These are phyloP conservation scores for Leucaena leucocephala DNA, from an alignment of 306 rosid genomes.

Conservation along the genomic window DNA sequence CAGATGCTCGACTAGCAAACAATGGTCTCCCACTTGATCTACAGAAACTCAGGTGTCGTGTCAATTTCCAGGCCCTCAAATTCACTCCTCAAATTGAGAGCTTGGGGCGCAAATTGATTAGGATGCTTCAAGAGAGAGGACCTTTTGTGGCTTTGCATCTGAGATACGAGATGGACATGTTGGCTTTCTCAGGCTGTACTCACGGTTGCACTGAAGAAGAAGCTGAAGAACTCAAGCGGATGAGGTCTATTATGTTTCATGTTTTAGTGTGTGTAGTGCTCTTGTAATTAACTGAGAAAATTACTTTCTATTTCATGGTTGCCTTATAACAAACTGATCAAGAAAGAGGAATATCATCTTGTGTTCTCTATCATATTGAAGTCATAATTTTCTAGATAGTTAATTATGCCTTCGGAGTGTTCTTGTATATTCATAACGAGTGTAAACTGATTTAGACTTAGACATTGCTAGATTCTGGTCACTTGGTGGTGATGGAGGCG, in stretches of 20 bases:
- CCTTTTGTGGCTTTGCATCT: slow-evolving; percentile 88
- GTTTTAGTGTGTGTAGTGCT: background rate
- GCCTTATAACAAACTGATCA: background rate
- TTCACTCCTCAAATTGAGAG: slow-evolving; percentile 90
- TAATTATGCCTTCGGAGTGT: slow-evolving; percentile 12
- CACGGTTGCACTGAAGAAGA: slow-evolving; percentile 82
- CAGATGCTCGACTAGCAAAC: slow-evolving; percentile 93
- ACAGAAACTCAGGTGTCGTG: slow-evolving; percentile 90
- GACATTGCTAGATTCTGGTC: background rate
- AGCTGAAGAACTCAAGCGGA: slow-evolving; percentile 86
- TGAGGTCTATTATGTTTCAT: slow-evolving; percentile 64
- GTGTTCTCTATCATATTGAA: slow-evolving; percentile 18
- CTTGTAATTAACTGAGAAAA: background rate
- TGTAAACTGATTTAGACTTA: slow-evolving; percentile 1
- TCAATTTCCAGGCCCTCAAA: slow-evolving; percentile 87
- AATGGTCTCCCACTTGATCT: slow-evolving; percentile 75
- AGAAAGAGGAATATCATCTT: background rate
- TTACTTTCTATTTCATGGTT: slow-evolving; percentile 30
- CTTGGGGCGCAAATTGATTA: slow-evolving; percentile 75
- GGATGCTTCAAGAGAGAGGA: slow-evolving; percentile 74
- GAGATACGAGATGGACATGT: slow-evolving; percentile 98
- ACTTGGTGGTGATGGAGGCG: slow-evolving; percentile 7
- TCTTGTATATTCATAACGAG: slow-evolving; percentile 16
- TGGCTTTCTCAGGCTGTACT: slow-evolving; percentile 99
- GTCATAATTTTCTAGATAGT: background rate